Conservation (phyloP, 768 basidiomycete species). For the Suillus clintonianus region DNA sequence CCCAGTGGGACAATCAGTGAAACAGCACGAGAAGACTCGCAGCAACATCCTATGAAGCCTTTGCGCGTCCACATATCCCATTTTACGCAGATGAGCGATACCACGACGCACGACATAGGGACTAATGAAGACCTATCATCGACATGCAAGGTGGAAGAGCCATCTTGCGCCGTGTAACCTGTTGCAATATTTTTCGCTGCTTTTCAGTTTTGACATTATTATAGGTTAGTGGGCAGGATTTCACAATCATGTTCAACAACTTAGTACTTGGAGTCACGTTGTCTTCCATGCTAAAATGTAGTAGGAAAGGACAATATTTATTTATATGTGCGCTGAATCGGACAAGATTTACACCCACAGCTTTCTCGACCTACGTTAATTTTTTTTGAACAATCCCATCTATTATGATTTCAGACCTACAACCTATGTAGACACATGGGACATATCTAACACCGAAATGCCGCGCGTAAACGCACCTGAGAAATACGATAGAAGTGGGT, state of each 20-base stretch:
- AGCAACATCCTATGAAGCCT: neutral
- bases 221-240: neutral
- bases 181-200: neutral
- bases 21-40: neutral
- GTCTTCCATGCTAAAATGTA: too few species aligned
- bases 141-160: neutral
- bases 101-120: neutral
- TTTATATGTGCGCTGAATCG: neutral
- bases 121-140: neutral
- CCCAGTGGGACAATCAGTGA: neutral
- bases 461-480: constrained; percentile 46
- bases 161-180: neutral
- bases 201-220: too few species aligned
- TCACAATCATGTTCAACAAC: neutral
- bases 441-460: too few species aligned
- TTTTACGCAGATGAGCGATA: neutral
- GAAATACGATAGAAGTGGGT: constrained; percentile 57
- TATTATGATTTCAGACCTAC: too few species aligned
- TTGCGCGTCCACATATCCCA: constrained; percentile 5
- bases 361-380: too few species aligned
- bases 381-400: too few species aligned
- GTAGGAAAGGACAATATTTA: too few species aligned
- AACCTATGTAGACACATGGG: too few species aligned
- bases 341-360: too few species aligned
- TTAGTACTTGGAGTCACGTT: too few species aligned